Evolutionary conservation across 331 rosid species (phyloP).

Genomic region (Quercus tomentella): DNA sequence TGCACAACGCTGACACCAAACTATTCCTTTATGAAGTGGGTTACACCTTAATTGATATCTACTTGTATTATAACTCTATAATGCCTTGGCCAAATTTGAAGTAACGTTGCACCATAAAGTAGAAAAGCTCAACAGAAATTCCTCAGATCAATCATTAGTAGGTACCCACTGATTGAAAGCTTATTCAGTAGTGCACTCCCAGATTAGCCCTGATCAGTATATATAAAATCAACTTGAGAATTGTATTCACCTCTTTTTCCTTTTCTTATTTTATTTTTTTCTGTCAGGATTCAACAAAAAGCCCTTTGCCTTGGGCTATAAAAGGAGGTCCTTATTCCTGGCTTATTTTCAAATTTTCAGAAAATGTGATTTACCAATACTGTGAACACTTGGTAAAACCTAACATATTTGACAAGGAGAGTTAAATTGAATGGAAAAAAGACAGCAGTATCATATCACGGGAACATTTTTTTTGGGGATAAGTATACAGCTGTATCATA

Average conservation of each 20-base stretch:
- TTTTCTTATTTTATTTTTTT: not conserved
- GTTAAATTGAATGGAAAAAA: not conserved
- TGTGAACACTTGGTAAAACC: not conserved
- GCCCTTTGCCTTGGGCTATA: too few species aligned
- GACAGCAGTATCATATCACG: not conserved
- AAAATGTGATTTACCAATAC: not conserved
- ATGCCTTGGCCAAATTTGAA: too few species aligned
- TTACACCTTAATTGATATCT: too few species aligned
- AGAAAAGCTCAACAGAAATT: constrained; percentile 17
- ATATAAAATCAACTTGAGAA: constrained; percentile 9
- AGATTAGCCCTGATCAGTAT: not conserved
- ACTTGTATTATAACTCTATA: too few species aligned
- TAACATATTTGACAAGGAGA: not conserved
- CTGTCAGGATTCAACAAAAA: too few species aligned
- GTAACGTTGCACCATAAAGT: not conserved
- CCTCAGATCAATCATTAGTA: constrained; percentile 10
- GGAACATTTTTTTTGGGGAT: not conserved
- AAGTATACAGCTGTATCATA: not conserved
- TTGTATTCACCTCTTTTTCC: not conserved
- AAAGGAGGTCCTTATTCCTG: not conserved
- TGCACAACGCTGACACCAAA: too few species aligned
- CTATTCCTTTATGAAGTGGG: too few species aligned
- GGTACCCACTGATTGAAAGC: constrained; percentile 20
- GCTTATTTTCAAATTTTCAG: not conserved
- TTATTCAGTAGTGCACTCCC: not conserved